These are phyloP conservation scores for Xylariales sp. DNA, from an alignment of 2,329 filamentous ascomycete species.

Conservation along the genomic window DNA sequence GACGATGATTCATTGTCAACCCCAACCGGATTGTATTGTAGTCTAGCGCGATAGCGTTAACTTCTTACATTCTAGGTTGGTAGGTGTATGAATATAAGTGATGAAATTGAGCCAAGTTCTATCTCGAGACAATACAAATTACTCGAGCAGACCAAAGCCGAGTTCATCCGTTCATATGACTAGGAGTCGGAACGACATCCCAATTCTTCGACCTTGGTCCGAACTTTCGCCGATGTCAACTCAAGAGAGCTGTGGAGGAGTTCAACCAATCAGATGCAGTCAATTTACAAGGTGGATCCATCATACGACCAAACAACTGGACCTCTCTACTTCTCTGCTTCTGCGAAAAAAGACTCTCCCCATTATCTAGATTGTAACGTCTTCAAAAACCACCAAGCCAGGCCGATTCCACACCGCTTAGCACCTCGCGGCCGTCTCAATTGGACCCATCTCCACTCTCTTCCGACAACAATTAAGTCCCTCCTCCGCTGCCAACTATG, in stretches of 20 bases:
- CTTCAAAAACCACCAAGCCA: slow-evolving; percentile 15
- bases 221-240: slow-evolving; percentile 40
- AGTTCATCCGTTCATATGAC: background rate
- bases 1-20: background rate
- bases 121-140: background rate
- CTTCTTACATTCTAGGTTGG: no score
- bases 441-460: slow-evolving; percentile 47
- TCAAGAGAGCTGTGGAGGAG: slow-evolving; percentile 34
- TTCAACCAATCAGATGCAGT: slow-evolving; percentile 27
- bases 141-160: background rate
- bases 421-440: slow-evolving; percentile 41
- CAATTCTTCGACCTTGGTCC: slow-evolving; percentile 36
- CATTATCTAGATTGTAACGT: slow-evolving; percentile 23
- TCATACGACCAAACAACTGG: slow-evolving; percentile 44
- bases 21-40: no score
- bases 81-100: background rate
- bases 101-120: background rate
- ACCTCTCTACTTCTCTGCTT: slow-evolving; percentile 18
- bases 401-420: slow-evolving; percentile 28
- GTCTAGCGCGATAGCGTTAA: no score
- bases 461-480: slow-evolving; percentile 15
- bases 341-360: slow-evolving; percentile 47
- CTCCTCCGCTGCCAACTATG: slow-evolving; percentile 53
- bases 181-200: slow-evolving; percentile 6
- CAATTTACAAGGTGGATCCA: slow-evolving; percentile 42